These are phyloP conservation scores for Cladosporium sp. DNA, from an alignment of 2,329 filamentous ascomycete species.

Conservation along the genomic window DNA sequence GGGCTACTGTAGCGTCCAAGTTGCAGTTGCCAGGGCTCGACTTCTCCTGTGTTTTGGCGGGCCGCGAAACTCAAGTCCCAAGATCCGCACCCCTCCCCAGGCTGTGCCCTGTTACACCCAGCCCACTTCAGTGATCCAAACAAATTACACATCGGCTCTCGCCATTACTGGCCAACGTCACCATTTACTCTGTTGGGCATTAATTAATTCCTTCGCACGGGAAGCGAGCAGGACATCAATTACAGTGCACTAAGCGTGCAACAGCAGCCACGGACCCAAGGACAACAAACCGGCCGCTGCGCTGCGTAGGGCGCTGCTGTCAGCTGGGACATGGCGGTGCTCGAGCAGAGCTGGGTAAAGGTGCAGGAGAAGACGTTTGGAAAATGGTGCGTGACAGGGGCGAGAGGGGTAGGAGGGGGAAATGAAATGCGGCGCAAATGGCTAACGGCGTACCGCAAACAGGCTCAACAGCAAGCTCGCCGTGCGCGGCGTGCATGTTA, in stretches of 20 bases:
- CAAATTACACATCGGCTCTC: no score
- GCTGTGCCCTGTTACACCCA: not conserved
- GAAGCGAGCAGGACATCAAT: no score
- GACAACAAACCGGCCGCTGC: no score
- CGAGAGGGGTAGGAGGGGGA: no score
- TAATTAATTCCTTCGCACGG: no score
- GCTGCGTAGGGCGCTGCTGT: not conserved
- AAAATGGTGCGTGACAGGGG: constrained; percentile 67
- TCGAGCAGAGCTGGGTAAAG: constrained; percentile 60
- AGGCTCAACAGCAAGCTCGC: constrained; percentile 94
- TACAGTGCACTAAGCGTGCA: not conserved
- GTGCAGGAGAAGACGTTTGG: constrained; percentile 99
- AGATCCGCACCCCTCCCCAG: not conserved
- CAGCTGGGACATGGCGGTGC: constrained; percentile 29
- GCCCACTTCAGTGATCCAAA: not conserved
- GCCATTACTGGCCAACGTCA: no score
- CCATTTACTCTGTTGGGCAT: no score
- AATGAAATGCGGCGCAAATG: not conserved
- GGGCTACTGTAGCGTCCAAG: no score
- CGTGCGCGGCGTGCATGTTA: constrained; percentile 68
- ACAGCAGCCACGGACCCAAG: not conserved
- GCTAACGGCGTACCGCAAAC: not conserved
- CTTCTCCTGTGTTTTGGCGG: constrained; percentile 3
- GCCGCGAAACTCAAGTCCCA: constrained; percentile 3
- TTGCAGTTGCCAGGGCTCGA: no score